These are phyloP conservation scores for Phytophthora sansomeana DNA, from an alignment of 352 stramenopile genomes.

Conservation along the genomic window DNA sequence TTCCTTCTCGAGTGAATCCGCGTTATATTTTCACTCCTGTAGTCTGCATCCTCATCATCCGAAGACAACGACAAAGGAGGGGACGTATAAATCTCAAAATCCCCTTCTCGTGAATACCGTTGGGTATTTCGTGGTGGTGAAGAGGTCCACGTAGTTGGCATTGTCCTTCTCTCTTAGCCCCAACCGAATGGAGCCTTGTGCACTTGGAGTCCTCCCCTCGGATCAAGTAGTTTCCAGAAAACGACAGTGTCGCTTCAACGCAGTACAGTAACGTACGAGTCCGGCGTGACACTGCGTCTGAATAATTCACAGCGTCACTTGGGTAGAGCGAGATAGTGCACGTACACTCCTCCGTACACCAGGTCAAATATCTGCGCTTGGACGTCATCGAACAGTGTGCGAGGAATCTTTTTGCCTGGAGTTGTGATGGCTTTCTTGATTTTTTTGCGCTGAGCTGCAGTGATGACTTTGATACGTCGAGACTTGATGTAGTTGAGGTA, in stretches of 20 bases:
- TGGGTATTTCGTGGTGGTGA: neutral
- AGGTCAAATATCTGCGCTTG: conserved; percentile 67
- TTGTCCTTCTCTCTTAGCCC: neutral
- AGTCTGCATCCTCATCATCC: conserved; percentile 9
- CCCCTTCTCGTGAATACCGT: conserved; percentile 1
- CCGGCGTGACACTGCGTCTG: neutral
- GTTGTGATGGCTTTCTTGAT: conserved; percentile 76
- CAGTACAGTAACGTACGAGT: conserved; percentile 23
- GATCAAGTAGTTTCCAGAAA: conserved; percentile 15
- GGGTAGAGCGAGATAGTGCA: conserved; percentile 40
- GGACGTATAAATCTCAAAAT: neutral
- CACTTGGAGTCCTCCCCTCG: neutral
- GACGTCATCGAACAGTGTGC: conserved; percentile 60
- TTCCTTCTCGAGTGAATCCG: conserved; percentile 1
- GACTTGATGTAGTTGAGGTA: conserved; percentile 76
- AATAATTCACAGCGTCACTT: conserved; percentile 11
- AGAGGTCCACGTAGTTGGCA: conserved; percentile 17
- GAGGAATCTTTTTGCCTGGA: conserved; percentile 54
- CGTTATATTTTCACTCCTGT: conserved; percentile 1
- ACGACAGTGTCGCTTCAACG: conserved; percentile 35
- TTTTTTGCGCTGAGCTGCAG: conserved; percentile 66
- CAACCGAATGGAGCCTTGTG: neutral
- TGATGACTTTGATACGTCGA: conserved; percentile 65
- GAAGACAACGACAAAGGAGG: conserved; percentile 19
- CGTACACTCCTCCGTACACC: conserved; percentile 63